Evolutionary conservation across 2,329 filamentous ascomycete genomes (phyloP), one percentile per base, ranked within the genome.

Genomic region (Emmonsiellopsis sp.): DNA sequence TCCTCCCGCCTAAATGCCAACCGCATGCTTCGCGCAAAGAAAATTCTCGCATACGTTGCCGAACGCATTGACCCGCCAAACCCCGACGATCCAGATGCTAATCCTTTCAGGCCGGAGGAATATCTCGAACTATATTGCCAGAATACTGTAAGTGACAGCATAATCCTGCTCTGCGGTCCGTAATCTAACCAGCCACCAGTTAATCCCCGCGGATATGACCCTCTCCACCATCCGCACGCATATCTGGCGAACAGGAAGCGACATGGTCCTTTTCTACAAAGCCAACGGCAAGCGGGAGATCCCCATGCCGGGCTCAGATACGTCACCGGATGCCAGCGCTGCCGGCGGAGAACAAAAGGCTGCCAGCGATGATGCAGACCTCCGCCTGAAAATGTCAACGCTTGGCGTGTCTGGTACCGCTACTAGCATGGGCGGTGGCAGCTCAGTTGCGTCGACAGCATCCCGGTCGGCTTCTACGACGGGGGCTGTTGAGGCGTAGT

Each of bases 81-180:
- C n/a, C 74, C 79, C 0, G 77, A 83, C 49, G 78, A 83, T 51
- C 73, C 77, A 3, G 80, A 84, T 49, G 56, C 54, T 8, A 74
- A 82, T 51, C 76, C 75, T 2, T 72, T 94, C 65, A 85, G 81
- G 63, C 88, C 92, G 1, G 92, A 97, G 67, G 89, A 97, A 65
- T 96, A 96, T 71, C 75, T 98, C 34, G 93, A 98, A 67, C 74
- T 98, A 49, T 95, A 95, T 68, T 97, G 93, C 70, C 91, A 96
- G 66, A 87, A 91, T 52, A 87, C 90, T 78, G 90, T 93, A 72
- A 66, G 83, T 73, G 41, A 43, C n/a, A n/a, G 7, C 6, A 42
- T 16, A 16, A 46, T 37, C 30, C 16, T 20, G 26, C 32, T 43
- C 15, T 13, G 16, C 9, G 35, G 30, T 20, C 38, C 8, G 32